Evolutionary conservation across 2,329 filamentous ascomycete genomes (phyloP).

Genomic region (Microdochium paspali): DNA sequence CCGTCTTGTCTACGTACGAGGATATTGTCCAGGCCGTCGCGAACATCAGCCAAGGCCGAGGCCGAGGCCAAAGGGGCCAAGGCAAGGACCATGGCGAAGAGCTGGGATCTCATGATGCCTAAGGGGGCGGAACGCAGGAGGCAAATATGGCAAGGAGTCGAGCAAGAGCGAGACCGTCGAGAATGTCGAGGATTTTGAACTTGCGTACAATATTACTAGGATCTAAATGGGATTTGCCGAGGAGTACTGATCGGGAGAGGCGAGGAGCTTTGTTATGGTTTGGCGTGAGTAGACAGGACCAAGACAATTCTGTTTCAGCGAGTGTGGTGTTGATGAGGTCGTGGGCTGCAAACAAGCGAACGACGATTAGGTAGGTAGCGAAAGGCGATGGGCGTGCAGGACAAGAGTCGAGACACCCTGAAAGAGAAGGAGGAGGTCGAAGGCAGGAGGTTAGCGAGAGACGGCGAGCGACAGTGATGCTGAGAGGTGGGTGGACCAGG

Average conservation of each 20-base stretch:
- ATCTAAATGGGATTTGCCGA: neutral
- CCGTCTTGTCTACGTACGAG: neutral
- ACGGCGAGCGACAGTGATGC: neutral
- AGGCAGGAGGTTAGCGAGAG: neutral
- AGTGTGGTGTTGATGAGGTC: neutral
- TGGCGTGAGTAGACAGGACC: neutral
- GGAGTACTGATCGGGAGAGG: neutral
- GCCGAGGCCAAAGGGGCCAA: neutral
- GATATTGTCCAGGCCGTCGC: neutral
- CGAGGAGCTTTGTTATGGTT: neutral
- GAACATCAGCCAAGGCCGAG: neutral
- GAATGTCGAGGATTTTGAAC: neutral
- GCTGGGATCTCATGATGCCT: neutral
- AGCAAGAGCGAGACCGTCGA: no score
- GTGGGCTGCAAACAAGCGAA: neutral
- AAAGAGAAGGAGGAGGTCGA: neutral
- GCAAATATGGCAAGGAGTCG: no score
- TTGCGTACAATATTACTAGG: neutral
- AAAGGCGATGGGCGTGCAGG: neutral
- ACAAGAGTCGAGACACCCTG: neutral
- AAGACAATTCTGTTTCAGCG: neutral
- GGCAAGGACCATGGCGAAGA: neutral
- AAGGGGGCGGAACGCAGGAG: no score
- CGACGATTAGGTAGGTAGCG: neutral
- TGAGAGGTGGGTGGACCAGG: neutral